Evolutionary conservation across 345 rosid genomes (phyloP).

Genomic region (Erucastrum elatum): DNA sequence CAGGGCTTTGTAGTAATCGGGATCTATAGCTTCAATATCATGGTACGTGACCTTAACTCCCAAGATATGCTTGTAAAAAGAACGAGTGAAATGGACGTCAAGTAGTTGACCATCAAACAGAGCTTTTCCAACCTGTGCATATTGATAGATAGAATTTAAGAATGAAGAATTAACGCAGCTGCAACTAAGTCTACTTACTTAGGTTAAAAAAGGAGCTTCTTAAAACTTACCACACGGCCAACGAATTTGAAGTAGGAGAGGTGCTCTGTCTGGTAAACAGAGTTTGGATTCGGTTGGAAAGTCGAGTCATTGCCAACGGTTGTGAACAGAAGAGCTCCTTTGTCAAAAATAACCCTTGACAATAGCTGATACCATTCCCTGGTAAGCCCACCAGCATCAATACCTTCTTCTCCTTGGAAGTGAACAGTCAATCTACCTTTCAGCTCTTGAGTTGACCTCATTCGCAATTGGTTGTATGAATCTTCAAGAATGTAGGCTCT

Average conservation of each 20-base stretch:
- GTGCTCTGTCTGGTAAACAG: slow-evolving; percentile 96
- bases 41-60: slow-evolving; percentile 90
- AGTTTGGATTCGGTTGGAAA: slow-evolving; percentile 97
- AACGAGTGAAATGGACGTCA: slow-evolving; percentile 97
- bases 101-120: slow-evolving; percentile 91
- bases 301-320: slow-evolving; percentile 98
- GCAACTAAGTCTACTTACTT: neutral
- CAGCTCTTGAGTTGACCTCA: slow-evolving; percentile 80
- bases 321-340: slow-evolving; percentile 89
- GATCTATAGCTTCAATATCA: slow-evolving; percentile 98
- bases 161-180: slow-evolving; percentile 23
- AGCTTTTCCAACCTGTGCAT: slow-evolving; percentile 84
- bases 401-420: slow-evolving; percentile 98
- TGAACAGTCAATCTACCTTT: slow-evolving; percentile 93
- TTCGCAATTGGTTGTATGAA: slow-evolving; percentile 90
- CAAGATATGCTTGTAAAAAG: slow-evolving; percentile 94
- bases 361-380: slow-evolving; percentile 99
- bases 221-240: slow-evolving; percentile 79
- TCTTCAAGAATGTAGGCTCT: slow-evolving; percentile 97
- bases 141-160: slow-evolving; percentile 13
- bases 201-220: neutral
- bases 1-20: slow-evolving; percentile 76
- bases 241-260: slow-evolving; percentile 96
- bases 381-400: slow-evolving; percentile 99
- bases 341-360: slow-evolving; percentile 95